Evolutionary conservation across 202 grass and related monocot genomes (phyloP).

Genomic region (Cymbopogon flexuosus): DNA sequence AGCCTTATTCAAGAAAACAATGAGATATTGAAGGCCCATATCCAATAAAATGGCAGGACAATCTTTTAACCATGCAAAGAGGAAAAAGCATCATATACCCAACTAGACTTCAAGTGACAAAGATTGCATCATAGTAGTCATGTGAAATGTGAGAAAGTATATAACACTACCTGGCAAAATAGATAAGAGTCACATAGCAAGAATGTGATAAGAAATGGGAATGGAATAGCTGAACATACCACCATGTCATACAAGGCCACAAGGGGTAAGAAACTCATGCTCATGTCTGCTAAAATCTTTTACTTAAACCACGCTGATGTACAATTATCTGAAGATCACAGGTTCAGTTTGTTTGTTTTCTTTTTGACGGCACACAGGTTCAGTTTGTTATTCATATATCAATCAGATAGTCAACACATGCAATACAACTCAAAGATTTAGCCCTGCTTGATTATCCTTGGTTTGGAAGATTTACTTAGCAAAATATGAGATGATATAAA

Average conservation of each 20-base stretch:
- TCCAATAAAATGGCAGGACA: neutral
- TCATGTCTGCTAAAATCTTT: slow-evolving; percentile 1
- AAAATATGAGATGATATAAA: neutral
- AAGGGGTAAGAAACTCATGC: neutral
- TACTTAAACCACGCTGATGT: neutral
- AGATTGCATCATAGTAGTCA: neutral
- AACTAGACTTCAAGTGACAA: neutral
- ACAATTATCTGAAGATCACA: neutral
- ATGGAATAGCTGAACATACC: neutral
- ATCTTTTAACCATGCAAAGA: neutral
- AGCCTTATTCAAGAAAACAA: neutral
- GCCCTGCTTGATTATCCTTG: neutral
- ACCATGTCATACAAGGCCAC: neutral
- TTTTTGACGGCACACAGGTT: neutral
- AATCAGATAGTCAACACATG: neutral
- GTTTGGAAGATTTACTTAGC: neutral
- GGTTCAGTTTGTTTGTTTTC: neutral
- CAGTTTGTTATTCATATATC: slow-evolving; percentile 11
- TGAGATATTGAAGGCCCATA: neutral
- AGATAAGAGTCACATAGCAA: neutral
- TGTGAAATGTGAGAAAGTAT: neutral
- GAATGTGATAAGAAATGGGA: neutral
- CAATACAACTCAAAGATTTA: neutral
- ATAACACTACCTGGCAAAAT: neutral
- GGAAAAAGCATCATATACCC: slow-evolving; percentile 8